Conservation (phyloP, 2,329 filamentous ascomycete species). For the Arthrinium puccinioides region DNA sequence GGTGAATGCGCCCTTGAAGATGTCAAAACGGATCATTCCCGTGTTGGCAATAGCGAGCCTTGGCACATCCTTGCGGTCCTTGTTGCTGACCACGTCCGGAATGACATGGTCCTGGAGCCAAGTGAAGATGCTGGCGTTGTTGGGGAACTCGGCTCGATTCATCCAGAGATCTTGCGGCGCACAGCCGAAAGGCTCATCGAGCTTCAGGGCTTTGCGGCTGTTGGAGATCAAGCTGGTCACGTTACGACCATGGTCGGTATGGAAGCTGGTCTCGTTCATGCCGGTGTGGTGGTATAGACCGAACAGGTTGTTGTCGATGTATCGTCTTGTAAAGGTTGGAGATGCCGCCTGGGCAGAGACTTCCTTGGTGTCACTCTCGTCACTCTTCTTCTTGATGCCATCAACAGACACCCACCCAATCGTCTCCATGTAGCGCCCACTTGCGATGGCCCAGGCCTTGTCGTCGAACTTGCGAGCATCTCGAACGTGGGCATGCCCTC, state of each 20-base stretch:
- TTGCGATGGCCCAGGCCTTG: slow-evolving; percentile 72
- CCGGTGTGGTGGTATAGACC: slow-evolving; percentile 77
- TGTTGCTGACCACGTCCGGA: slow-evolving; percentile 55
- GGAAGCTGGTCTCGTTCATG: slow-evolving; percentile 64
- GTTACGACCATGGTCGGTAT: slow-evolving; percentile 65
- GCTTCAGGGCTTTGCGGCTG: slow-evolving; percentile 61
- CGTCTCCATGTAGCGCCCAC: slow-evolving; percentile 89
- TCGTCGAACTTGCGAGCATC: slow-evolving; percentile 76
- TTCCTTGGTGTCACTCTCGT: slow-evolving; percentile 16
- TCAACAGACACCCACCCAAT: slow-evolving; percentile 88
- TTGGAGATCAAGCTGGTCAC: slow-evolving; percentile 63
- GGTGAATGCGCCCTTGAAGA: slow-evolving; percentile 88
- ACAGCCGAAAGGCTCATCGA: slow-evolving; percentile 76
- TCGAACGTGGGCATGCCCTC: slow-evolving; percentile 82
- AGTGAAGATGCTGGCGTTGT: slow-evolving; percentile 68
- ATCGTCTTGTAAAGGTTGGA: slow-evolving; percentile 65
- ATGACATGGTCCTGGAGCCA: slow-evolving; percentile 74
- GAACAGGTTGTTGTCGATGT: slow-evolving; percentile 90
- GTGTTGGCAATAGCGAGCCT: slow-evolving; percentile 78
- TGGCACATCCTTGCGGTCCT: slow-evolving; percentile 51
- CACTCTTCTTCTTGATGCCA: slow-evolving; percentile 41
- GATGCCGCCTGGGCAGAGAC: slow-evolving; percentile 24
- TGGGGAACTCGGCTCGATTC: slow-evolving; percentile 66
- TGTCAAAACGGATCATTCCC: slow-evolving; percentile 87
- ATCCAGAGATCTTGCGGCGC: slow-evolving; percentile 78